Base-by-base conservation (phyloP, 805 yeast species). In the Yarrowia hollandica region DNA sequence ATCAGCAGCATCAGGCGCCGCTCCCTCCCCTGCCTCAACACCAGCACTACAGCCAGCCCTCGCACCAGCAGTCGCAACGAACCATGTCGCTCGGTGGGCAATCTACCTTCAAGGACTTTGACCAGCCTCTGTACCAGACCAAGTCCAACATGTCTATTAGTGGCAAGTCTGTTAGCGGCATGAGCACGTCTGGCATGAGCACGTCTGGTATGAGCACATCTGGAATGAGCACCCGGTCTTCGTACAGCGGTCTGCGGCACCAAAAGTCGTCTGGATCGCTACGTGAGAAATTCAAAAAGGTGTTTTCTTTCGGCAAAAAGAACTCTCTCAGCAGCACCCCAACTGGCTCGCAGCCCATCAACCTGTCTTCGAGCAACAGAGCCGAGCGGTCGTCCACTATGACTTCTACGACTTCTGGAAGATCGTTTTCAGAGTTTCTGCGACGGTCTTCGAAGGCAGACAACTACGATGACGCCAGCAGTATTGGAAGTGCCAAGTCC, bases 141-240 rank as follows among this genome's bases (percentile, higher is more conserved):
- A 52, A 52, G 35, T 35, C 44, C 18, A 52, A 52, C 44, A 37
- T 52, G 44, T 52, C 58, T 23, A 21, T 52, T 21, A 33, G 44
- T 22, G 58, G 58, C 33, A 52, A 35, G 23, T 52, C 58, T 3
- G 22, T 52, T 5, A 33, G 44, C 23, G 58, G 58, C 33, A 35
- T 26, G 4, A 16, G 26, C 18, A 34, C 42, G 15, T 31, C 38
- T 4, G 54, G 54, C 30, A 5, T 46, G n/a, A 21, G 30, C 39
- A 48, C 39, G 2, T 31, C 39, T 4, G 55, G 55, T n/a, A 48
- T 48, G n/a, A 21, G 30, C 39, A 48, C 39, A 1, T 31, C 39
- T 4, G 55, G 55, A n/a, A 48, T 48, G 55, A 22, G 30, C 39
- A 48, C 55, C 2, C 38, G 31, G 30, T 31, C 55, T 12, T n/a